A percentile compares a stretch with the other conserved stretches of the same genome.
Evolutionary conservation across 2,329 filamentous ascomycete species (phyloP).

Genomic region (Colletotrichum ledebouriae): DNA sequence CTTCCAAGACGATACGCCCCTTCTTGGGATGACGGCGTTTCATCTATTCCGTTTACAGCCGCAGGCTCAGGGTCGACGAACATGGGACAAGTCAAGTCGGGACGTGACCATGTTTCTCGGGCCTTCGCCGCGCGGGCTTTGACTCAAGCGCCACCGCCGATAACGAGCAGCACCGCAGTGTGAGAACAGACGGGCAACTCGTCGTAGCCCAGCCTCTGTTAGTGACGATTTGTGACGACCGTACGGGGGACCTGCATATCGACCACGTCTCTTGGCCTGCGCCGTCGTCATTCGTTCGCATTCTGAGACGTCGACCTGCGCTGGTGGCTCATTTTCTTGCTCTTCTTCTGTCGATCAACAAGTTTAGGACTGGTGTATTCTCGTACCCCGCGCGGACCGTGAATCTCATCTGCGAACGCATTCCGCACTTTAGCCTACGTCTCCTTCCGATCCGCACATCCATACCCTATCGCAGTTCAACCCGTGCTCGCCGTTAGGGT

Average conservation of each 20-base stretch:
- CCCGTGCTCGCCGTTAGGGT: slow-evolving; percentile 11
- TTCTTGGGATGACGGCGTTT: slow-evolving; percentile 16
- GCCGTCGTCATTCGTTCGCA: slow-evolving; percentile 20
- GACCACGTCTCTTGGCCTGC: neutral
- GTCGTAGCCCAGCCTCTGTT: neutral
- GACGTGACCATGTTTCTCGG: slow-evolving; percentile 5
- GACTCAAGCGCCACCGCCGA: slow-evolving; percentile 6
- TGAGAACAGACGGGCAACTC: neutral
- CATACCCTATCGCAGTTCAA: neutral
- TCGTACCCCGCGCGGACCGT: neutral
- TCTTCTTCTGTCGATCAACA: neutral
- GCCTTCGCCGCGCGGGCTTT: slow-evolving; percentile 17
- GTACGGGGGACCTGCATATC: neutral
- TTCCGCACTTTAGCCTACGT: neutral
- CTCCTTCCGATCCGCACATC: slow-evolving; percentile 5
- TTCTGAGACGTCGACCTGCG: slow-evolving; percentile 17
- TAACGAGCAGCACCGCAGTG: neutral
- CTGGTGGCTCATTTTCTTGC: neutral
- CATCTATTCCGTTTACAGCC: slow-evolving; percentile 7
- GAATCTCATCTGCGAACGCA: slow-evolving; percentile 1
- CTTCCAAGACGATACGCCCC: neutral
- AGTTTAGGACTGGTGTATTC: neutral
- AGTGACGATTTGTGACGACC: slow-evolving; percentile 4
- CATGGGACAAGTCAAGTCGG: slow-evolving; percentile 17
- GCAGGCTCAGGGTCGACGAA: neutral